Base-by-base conservation (phyloP, 805 yeast genomes). In the Teunomyces atbi region DNA sequence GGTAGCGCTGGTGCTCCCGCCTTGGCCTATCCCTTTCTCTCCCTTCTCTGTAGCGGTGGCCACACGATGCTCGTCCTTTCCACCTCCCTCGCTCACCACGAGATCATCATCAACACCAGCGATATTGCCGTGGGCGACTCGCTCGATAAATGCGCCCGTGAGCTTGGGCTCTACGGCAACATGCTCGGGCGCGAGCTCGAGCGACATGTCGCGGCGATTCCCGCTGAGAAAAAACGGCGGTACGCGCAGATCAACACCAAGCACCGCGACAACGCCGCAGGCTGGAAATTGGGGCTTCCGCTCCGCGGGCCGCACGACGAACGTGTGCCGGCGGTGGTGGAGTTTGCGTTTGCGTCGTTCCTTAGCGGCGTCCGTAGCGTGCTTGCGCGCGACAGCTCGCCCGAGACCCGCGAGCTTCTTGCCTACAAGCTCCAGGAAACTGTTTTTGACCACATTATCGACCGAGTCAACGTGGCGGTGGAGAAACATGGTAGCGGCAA, bases 111-210 rank as follows among this genome's bases (percentile, higher is more conserved):
- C 16, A 77, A 90, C 56, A 87, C 96, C 0, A 66, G 81, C 15
- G 99, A 91, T 59, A 86, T 89, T 23, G 97, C 99, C 0, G 86
- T 86, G 3, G 99, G 99, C 0, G 97, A 92, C 64, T 86, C 96
- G 0, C 64, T 94, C 18, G 99, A 94, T 64, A 92, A 92, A 65
- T 89, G 96, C 60, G 96, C 96, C 0, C 73, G 97, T 48, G 88
- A 81, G 52, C 57, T 94, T 39, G 97, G 97, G 0, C 60, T 94
- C 29, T 61, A 61, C 21, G 97, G 97, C 0, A 82, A 81, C 49
- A 87, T 90, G 89, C 76, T 91, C 36, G 99, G 97, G 1, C 85
- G 81, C 55, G 96, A 84, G 53, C 65, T 90, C 64, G 97, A 92
- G 55, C 51, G 48, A 10, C 81, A 79, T 52, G 75, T 83, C 1